Conservation (phyloP, 2,329 filamentous ascomycete genomes). For the Pseudocercospora musae region DNA sequence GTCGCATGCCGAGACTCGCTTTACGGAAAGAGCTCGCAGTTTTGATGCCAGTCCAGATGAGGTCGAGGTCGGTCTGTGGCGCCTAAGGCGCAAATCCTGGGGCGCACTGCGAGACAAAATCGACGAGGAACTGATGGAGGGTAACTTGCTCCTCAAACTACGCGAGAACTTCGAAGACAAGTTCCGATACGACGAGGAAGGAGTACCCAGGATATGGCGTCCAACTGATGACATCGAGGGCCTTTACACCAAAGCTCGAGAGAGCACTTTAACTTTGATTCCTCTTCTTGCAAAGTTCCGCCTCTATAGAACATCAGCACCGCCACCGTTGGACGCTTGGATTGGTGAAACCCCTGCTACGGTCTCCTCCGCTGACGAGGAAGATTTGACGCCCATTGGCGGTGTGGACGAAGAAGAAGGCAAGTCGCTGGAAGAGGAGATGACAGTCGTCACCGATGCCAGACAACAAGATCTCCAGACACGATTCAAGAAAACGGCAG, state of each 20-base stretch:
- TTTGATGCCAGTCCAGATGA: conserved; percentile 91
- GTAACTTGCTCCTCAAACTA: conserved; percentile 90
- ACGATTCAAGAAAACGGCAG: conserved; percentile 96
- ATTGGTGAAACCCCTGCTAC: conserved; percentile 74
- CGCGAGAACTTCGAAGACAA: conserved; percentile 99
- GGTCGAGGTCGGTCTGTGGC: conserved; percentile 88
- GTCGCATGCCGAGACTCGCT: conserved; percentile 77
- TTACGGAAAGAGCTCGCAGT: conserved; percentile 83
- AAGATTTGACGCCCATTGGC: conserved; percentile 83
- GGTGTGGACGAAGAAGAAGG: conserved; percentile 86
- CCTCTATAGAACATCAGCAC: conserved; percentile 67
- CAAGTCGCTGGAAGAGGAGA: conserved; percentile 93
- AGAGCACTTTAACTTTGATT: conserved; percentile 87
- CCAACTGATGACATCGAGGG: conserved; percentile 97
- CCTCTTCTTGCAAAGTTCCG: conserved; percentile 84
- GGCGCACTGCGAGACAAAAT: conserved; percentile 83
- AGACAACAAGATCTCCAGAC: conserved; percentile 90
- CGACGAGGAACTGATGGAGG: conserved; percentile 97
- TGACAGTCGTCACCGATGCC: conserved; percentile 85
- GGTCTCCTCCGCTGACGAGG: conserved; percentile 78
- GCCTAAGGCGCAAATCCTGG: conserved; percentile 91
- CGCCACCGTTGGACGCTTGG: conserved; percentile 81
- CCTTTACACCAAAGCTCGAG: conserved; percentile 84
- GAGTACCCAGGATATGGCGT: conserved; percentile 93
- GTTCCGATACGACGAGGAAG: conserved; percentile 93